Evolutionary conservation across 75 land plant genomes (phyloP), one percentile per base, ranked within the genome.

Genomic region (Azolla pinnata): DNA sequence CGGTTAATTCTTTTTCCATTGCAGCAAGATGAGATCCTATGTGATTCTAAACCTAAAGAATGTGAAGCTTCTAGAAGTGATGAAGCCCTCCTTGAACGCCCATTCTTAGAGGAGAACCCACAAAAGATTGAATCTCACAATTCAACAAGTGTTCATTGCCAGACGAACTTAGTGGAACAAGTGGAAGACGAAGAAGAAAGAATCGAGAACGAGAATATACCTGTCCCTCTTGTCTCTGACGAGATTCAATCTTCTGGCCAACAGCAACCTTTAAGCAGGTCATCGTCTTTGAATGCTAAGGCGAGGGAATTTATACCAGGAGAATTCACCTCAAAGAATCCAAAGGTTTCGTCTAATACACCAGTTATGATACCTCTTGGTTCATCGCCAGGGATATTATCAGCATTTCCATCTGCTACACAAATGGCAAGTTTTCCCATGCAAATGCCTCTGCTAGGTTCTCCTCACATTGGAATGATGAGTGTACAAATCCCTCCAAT

Each of bases 231-330:
- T 2, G 21, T 18, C 49, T 14, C 49, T 46, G 49, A 46, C n/a
- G 54, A 52, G 9, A 29, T 25, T 10, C 29, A 52, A 14, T 9
- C 28, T 1, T 27, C 2, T 2, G 29, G 27, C 2, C 62, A 23
- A 29, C 47, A 60, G 62, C 31, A 7, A 2, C 44, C 62, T 42
- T 48, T 60, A 19, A 60, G 62, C 25, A 60, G 54, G 14, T 10
- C 54, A 25, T 52, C 54, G 3, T 52, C 54, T 12, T 58, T 71
- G 55, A 71, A 65, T 59, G 74, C 74, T 0, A 49, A 60, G 28
- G 74, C 74, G 51, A 65, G 65, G 33, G 67, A 52, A 19, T 71
- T 71, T 44, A 68, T 71, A 21, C 74, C 74, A 7, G 27, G 14
- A 2, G 27, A 32, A 55, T 26, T 40, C 49, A 18, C 4, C 49